Evolutionary conservation across 176 grass and related monocot genomes (phyloP).

Genomic region (Eleusine coracana): DNA sequence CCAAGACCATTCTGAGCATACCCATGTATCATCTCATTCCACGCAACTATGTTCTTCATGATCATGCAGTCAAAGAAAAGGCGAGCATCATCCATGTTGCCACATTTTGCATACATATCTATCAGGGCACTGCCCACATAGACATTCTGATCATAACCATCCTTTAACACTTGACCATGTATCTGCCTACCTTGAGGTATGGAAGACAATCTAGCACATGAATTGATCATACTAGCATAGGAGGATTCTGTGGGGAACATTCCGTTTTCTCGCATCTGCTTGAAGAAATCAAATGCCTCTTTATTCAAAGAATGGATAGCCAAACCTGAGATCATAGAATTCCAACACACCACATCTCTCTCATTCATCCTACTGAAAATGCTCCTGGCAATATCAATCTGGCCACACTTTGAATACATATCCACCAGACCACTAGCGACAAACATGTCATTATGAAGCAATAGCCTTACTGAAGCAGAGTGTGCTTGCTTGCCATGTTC

Average conservation of each 20-base stretch:
- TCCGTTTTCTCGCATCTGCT: constrained; percentile 65
- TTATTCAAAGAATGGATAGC: constrained; percentile 66
- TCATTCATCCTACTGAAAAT: constrained; percentile 68
- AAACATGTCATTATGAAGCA: constrained; percentile 70
- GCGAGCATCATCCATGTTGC: constrained; percentile 64
- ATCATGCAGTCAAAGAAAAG: constrained; percentile 68
- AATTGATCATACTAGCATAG: constrained; percentile 82
- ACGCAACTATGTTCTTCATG: constrained; percentile 84
- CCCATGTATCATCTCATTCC: constrained; percentile 98
- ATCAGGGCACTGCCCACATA: constrained; percentile 81
- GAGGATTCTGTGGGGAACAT: constrained; percentile 72
- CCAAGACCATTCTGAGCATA: constrained; percentile 79
- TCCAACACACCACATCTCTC: constrained; percentile 86
- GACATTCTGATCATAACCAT: constrained; percentile 71
- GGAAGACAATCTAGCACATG: constrained; percentile 65
- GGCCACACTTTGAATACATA: constrained; percentile 83
- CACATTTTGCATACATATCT: constrained; percentile 90
- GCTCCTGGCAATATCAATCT: constrained; percentile 51
- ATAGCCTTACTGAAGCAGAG: constrained; percentile 69
- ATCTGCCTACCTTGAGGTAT: constrained; percentile 81
- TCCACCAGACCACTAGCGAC: constrained; percentile 80
- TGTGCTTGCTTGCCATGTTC: constrained; percentile 69
- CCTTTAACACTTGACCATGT: constrained; percentile 71
- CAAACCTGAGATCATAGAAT: constrained; percentile 83
- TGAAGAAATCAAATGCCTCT: constrained; percentile 77